Evolutionary conservation across 495 filamentous ascomycete genomes (phyloP).

Genomic region (Trichoderma asperelloides): DNA sequence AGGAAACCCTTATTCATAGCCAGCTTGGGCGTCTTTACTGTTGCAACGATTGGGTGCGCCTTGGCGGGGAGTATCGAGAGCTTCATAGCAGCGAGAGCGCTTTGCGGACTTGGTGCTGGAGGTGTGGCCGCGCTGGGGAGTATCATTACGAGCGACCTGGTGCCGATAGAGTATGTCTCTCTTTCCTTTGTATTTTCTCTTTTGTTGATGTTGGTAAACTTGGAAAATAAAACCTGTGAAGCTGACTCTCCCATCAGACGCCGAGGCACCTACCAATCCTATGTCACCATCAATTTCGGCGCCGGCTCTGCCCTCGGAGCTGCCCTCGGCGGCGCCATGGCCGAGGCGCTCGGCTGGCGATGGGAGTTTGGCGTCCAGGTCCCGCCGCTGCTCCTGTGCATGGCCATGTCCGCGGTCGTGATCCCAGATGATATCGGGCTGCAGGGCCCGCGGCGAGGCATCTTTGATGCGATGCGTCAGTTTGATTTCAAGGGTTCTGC

Average conservation of each 20-base stretch:
- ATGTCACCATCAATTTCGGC: constrained; percentile 63
- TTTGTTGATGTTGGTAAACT: not conserved
- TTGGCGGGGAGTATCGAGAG: constrained; percentile 59
- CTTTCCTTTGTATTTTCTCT: not conserved
- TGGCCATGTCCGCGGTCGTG: constrained; percentile 45
- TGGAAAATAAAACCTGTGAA: not conserved
- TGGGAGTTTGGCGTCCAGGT: constrained; percentile 62
- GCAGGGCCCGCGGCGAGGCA: constrained; percentile 39
- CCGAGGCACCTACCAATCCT: constrained; percentile 67
- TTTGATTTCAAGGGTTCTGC: constrained; percentile 63
- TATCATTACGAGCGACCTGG: constrained; percentile 66
- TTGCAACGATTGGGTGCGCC: constrained; percentile 65
- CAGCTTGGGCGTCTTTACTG: constrained; percentile 52
- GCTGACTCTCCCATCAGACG: constrained; percentile 19
- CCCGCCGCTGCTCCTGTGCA: constrained; percentile 50
- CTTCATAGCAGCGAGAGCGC: constrained; percentile 63
- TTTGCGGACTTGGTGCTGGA: constrained; percentile 68
- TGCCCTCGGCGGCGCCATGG: constrained; percentile 63
- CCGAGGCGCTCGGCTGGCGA: constrained; percentile 66
- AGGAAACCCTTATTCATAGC: constrained; percentile 61
- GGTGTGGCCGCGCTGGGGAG: constrained; percentile 63
- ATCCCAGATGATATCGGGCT: constrained; percentile 54
- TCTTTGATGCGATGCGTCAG: constrained; percentile 50
- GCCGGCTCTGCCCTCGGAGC: constrained; percentile 54
- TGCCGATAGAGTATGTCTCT: constrained; percentile 56